These are phyloP conservation scores for Parathielavia hyrcaniae DNA, from an alignment of 495 filamentous ascomycete species.

Conservation along the genomic window DNA sequence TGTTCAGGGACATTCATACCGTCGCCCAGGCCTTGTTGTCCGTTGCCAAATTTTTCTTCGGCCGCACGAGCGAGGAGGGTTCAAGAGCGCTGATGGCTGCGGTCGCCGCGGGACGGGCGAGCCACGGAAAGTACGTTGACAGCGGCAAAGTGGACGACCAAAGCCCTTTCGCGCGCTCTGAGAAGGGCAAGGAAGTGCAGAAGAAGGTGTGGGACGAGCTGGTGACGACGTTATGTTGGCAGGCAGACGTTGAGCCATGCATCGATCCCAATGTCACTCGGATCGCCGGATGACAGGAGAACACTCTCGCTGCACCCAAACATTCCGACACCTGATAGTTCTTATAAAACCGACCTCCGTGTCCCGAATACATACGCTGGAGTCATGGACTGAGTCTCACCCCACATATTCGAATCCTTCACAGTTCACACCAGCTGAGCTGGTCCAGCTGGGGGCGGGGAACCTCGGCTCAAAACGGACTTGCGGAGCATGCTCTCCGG, in stretches of 20 bases:
- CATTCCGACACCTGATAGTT: no score
- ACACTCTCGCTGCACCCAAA: no score
- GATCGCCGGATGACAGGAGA: not conserved
- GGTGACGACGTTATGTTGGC: constrained; percentile 21
- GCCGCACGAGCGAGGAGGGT: constrained; percentile 45
- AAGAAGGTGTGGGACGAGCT: constrained; percentile 30
- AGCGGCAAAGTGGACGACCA: constrained; percentile 16
- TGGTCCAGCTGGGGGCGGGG: not conserved
- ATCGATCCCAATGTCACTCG: constrained; percentile 21
- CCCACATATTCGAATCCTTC: constrained; percentile 15
- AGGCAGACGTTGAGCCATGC: constrained; percentile 29
- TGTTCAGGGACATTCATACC: constrained; percentile 34
- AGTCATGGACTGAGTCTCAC: not conserved
- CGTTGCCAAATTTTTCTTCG: constrained; percentile 30
- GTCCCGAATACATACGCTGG: no score
- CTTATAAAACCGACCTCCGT: no score
- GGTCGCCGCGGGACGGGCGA: constrained; percentile 34
- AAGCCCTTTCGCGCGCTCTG: constrained; percentile 24
- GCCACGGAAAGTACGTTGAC: constrained; percentile 47
- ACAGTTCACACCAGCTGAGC: constrained; percentile 14
- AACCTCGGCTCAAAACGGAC: constrained; percentile 20
- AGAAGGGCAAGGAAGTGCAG: constrained; percentile 26
- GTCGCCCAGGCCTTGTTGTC: constrained; percentile 18
- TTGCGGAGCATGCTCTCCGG: constrained; percentile 7
- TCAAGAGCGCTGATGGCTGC: constrained; percentile 42